Conservation (phyloP, 768 basidiomycete genomes). For the Pulveroboletus ravenelii region DNA sequence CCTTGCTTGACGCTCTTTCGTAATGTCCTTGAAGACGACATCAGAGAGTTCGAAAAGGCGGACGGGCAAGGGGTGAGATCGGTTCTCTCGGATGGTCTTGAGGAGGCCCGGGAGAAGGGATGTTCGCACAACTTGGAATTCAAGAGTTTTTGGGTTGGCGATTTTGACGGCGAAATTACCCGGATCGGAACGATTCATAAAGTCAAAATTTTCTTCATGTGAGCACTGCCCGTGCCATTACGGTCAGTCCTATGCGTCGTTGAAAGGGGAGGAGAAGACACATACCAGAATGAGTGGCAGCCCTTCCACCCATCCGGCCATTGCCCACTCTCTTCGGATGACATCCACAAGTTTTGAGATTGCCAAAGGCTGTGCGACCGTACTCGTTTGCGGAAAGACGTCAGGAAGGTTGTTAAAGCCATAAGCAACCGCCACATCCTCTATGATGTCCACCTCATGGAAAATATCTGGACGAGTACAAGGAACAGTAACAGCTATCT, state of each 20-base stretch:
- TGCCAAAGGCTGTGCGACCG: slow-evolving; percentile 87
- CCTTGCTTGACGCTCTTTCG: slow-evolving; percentile 74
- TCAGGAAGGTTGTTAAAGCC: slow-evolving; percentile 96
- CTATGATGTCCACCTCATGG: slow-evolving; percentile 98
- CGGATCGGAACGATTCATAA: slow-evolving; percentile 83
- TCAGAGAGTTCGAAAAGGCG: slow-evolving; percentile 93
- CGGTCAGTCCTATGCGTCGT: slow-evolving; percentile 3
- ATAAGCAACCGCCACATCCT: slow-evolving; percentile 95
- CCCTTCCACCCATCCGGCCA: slow-evolving; percentile 95
- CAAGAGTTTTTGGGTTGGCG: slow-evolving; percentile 94
- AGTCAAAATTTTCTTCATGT: slow-evolving; percentile 96
- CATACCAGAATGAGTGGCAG: slow-evolving; percentile 86
- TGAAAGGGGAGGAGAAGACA: neutral
- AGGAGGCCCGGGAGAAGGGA: slow-evolving; percentile 93
- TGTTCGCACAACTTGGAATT: slow-evolving; percentile 97
- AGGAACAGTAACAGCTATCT: slow-evolving; percentile 74
- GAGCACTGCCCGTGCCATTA: slow-evolving; percentile 63
- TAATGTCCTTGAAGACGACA: slow-evolving; percentile 81
- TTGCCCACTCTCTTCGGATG: slow-evolving; percentile 84
- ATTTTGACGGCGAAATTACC: slow-evolving; percentile 81
- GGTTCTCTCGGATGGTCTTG: slow-evolving; percentile 96
- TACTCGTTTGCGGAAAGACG: slow-evolving; percentile 89
- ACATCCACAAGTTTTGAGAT: slow-evolving; percentile 89
- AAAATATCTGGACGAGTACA: slow-evolving; percentile 97
- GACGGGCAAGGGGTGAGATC: slow-evolving; percentile 86